phyloP scores from a whole-genome alignment of 768 basidiomycete genomes.

The Neoboletus magnificus region DNA sequence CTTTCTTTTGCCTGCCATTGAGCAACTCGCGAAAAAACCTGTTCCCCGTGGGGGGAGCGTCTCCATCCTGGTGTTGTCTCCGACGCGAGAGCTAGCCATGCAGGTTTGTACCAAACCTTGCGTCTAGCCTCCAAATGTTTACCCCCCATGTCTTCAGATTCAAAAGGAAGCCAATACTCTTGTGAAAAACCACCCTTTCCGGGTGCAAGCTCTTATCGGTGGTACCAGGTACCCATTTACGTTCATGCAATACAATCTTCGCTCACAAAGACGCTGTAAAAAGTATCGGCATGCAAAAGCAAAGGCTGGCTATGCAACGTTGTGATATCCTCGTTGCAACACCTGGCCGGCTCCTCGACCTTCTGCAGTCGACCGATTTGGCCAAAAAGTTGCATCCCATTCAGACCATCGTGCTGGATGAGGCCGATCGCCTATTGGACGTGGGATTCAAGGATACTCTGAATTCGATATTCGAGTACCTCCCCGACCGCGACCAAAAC shows the following conservation, averaged over 20 bases:
- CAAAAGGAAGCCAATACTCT: slow-evolving; percentile 58
- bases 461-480: slow-evolving; percentile 52
- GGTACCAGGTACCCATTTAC: slow-evolving; percentile 43
- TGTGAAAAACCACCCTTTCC: slow-evolving; percentile 38
- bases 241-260: not conserved
- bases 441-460: slow-evolving; percentile 69
- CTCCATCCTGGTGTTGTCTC: slow-evolving; percentile 65
- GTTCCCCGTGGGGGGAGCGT: slow-evolving; percentile 27
- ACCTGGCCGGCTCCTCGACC: slow-evolving; percentile 72
- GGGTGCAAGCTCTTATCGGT: slow-evolving; percentile 51
- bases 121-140: not conserved
- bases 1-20: slow-evolving; percentile 73
- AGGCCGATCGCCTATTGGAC: slow-evolving; percentile 73
- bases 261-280: slow-evolving; percentile 1
- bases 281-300: slow-evolving; percentile 27
- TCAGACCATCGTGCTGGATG: slow-evolving; percentile 58
- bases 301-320: slow-evolving; percentile 25
- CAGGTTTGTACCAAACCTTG: slow-evolving; percentile 47
- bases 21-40: slow-evolving; percentile 53
- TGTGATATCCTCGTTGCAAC: slow-evolving; percentile 67
- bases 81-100: slow-evolving; percentile 71
- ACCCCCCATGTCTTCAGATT: slow-evolving; percentile 42
- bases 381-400: slow-evolving; percentile 36
- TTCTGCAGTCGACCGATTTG: slow-evolving; percentile 48
- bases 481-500: slow-evolving; percentile 44